Conservation (phyloP, 495 filamentous ascomycete species). For the Hypoxylon fragiforme region DNA sequence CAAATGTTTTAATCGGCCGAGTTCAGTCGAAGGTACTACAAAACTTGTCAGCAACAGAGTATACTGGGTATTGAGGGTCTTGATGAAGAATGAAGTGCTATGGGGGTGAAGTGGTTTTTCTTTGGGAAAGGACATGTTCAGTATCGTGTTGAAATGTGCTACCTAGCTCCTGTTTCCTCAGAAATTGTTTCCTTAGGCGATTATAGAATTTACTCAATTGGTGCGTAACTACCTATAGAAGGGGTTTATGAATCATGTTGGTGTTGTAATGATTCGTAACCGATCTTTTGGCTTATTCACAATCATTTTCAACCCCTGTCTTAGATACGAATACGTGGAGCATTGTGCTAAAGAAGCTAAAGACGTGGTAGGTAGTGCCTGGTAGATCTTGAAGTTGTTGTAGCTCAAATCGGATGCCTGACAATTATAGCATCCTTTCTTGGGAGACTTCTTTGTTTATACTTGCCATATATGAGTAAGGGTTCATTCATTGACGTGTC, state of each 20-base stretch:
- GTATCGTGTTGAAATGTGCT: slow-evolving; percentile 4
- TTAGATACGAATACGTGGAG: neutral
- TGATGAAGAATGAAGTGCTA: slow-evolving; percentile 9
- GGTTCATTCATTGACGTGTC: too few relatives aligned
- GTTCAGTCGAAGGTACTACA: slow-evolving; percentile 8
- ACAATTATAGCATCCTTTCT: too few relatives aligned
- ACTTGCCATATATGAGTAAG: neutral
- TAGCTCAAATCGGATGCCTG: neutral
- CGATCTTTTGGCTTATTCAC: neutral
- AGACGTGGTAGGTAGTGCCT: neutral
- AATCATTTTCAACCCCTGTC: neutral
- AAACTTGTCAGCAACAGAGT: slow-evolving; percentile 1
- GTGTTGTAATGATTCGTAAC: neutral
- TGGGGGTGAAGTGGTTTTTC: slow-evolving; percentile 6
- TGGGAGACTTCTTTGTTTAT: neutral
- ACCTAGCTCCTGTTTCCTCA: slow-evolving; percentile 4
- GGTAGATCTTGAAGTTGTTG: too few relatives aligned
- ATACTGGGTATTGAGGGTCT: neutral
- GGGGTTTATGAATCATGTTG: slow-evolving; percentile 12
- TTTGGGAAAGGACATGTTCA: slow-evolving; percentile 13
- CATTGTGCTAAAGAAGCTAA: neutral
- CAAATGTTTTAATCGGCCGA: slow-evolving; percentile 3
- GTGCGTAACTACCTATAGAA: slow-evolving; percentile 9
- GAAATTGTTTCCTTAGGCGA: slow-evolving; percentile 25
- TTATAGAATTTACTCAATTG: slow-evolving; percentile 24